Percentiles rank a stretch among this genome's conserved stretches.
These are phyloP conservation scores for Cadophora luteo-olivacea DNA, from an alignment of 2,329 filamentous ascomycete species.

Conservation along the genomic window DNA sequence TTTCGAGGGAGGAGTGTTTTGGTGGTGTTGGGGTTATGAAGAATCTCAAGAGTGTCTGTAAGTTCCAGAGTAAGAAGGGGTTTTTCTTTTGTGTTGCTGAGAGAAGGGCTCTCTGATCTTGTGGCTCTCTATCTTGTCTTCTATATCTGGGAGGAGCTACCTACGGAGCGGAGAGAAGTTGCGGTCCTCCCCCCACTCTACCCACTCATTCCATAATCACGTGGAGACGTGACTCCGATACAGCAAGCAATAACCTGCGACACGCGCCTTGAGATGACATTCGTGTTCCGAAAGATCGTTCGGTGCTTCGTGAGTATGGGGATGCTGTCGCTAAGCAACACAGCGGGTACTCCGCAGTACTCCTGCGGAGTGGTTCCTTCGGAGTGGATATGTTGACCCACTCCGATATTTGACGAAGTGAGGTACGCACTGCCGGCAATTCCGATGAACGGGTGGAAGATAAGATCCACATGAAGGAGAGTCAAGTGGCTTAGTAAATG, in stretches of 20 bases:
- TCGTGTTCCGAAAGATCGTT: background rate
- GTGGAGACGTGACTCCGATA: background rate
- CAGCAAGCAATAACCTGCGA: background rate
- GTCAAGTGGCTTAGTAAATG: background rate
- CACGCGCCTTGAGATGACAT: background rate
- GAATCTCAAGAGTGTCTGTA: background rate
- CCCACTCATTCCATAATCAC: slow-evolving; percentile 1
- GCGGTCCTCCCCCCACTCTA: background rate
- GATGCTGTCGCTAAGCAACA: background rate
- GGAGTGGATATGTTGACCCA: background rate
- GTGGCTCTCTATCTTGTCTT: background rate
- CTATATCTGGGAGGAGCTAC: background rate
- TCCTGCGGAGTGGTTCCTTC: slow-evolving; percentile 2
- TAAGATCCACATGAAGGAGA: background rate
- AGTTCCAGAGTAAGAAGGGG: too few relatives aligned
- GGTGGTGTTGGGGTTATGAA: background rate
- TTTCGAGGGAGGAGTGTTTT: background rate
- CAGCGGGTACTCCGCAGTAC: background rate
- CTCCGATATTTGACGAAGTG: background rate
- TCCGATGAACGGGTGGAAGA: slow-evolving; percentile 1
- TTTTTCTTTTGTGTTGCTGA: too few relatives aligned
- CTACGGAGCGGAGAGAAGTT: background rate
- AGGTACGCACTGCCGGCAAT: background rate
- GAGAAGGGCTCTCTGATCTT: background rate
- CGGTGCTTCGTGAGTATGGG: background rate